Evolutionary conservation across 2,329 filamentous ascomycete species (phyloP), one percentile per base, ranked within the genome.

Genomic region (Domatiomyces catenatus): DNA sequence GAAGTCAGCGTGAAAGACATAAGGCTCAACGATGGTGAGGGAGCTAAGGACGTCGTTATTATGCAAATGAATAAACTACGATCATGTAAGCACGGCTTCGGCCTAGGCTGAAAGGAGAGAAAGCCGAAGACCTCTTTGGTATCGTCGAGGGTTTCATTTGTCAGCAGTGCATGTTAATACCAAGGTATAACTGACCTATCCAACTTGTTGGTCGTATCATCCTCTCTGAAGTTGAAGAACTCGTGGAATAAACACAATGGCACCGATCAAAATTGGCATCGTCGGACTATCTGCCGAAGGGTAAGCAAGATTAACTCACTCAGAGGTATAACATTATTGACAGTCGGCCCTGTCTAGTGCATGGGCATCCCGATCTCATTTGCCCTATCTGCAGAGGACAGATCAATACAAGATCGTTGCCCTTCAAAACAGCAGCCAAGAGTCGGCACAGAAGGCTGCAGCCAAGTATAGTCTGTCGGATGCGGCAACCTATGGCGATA

Each of bases 401-500:
- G 17, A 42, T 36, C 42, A 50, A 2, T 54, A 54, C 46, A n/a
- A 42, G 12, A 52, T 52, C 48, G 47, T 48, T 3, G 53, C 50
- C 5, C 50, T 54, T 2, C 46, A 47, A 17, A 77, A 78, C 63
- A 73, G 69, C 19, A 71, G 66, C 48, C 58, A 67, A 0, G 61
- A 66, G 1, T 67, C 73, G 0, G 74, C 74, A 0, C 56, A 63
- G 3, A 63, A 59, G 0, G 70, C 74, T 10, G 72, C 72, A 20
- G 44, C 60, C 1, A 56, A 64, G 1, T 76, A 69, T 57, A 59
- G 66, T 0, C 66, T 77, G 0, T 59, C 67, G 0, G 47, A 62
- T 0, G 59, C 60, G 2, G 71, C 69, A 1, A 68, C 66, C 8
- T 79, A 79, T 50, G 75, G 72, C 49, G 64, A 67, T 0, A 62